Evolutionary conservation across 2,329 filamentous ascomycete species (phyloP).

Genomic region (Ploettnerulaceae sp.): DNA sequence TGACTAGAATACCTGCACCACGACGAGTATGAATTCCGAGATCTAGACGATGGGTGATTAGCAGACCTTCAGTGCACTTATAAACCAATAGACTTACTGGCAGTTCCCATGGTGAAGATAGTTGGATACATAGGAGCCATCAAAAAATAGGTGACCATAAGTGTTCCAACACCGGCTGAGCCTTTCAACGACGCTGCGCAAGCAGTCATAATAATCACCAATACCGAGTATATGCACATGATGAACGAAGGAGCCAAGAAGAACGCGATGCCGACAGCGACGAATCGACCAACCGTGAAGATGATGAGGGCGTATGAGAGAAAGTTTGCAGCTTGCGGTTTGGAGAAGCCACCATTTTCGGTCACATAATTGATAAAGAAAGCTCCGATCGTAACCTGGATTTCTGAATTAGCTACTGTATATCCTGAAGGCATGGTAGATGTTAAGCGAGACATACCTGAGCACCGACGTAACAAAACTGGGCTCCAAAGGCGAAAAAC

Average conservation of each 20-base stretch:
- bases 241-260: conserved; percentile 44
- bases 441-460: conserved; percentile 32
- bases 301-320: conserved; percentile 70
- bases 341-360: conserved; percentile 50
- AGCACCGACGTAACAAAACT: conserved; percentile 74
- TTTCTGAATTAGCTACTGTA: conserved; percentile 33
- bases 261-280: conserved; percentile 48
- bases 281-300: conserved; percentile 69
- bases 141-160: conserved; percentile 71
- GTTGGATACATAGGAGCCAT: conserved; percentile 79
- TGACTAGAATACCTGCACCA: conserved; percentile 67
- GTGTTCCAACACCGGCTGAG: conserved; percentile 52
- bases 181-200: conserved; percentile 26
- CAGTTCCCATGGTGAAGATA: conserved; percentile 75
- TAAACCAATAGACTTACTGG: conserved; percentile 38
- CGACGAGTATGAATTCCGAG: conserved; percentile 75
- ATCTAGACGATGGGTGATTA: conserved; percentile 34
- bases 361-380: conserved; percentile 72
- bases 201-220: conserved; percentile 42
- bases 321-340: conserved; percentile 56
- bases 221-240: conserved; percentile 59
- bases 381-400: conserved; percentile 49
- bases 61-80: no score
- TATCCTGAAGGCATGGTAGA: background rate
- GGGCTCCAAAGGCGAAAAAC: conserved; percentile 70